Conservation (phyloP, 2,329 filamentous ascomycete species). For the Paraconiothyrium sp. region DNA sequence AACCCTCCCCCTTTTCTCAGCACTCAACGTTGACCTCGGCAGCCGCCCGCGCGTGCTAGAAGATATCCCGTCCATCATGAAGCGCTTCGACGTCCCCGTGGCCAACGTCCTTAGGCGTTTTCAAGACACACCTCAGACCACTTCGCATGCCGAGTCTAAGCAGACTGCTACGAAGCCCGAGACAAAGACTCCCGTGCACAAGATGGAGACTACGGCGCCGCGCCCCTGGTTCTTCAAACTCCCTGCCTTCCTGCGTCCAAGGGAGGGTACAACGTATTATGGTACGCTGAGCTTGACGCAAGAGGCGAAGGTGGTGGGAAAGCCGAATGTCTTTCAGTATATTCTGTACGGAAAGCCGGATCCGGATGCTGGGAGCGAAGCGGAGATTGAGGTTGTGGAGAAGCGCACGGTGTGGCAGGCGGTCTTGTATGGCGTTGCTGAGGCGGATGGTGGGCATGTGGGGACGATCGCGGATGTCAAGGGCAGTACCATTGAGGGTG, state of each 20-base stretch:
- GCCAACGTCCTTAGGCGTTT: neutral
- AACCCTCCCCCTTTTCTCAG: neutral
- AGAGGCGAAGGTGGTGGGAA: constrained; percentile 10
- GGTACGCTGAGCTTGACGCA: neutral
- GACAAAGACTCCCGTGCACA: neutral
- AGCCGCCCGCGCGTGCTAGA: neutral
- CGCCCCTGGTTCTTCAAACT: constrained; percentile 26
- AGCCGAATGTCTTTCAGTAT: constrained; percentile 20
- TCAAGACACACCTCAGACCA: too few relatives aligned
- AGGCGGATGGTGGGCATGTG: constrained; percentile 13
- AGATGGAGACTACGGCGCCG: neutral
- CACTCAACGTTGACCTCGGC: neutral
- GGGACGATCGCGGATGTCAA: neutral
- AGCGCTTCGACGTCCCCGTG: neutral
- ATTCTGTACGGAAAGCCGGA: constrained; percentile 27
- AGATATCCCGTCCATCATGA: neutral
- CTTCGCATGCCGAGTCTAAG: neutral
- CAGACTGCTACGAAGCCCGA: neutral
- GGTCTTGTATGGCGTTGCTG: constrained; percentile 25
- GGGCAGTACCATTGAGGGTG: neutral
- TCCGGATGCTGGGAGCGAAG: constrained; percentile 3
- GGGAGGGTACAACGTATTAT: constrained; percentile 25
- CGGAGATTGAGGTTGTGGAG: neutral
- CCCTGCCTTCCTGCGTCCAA: constrained; percentile 20
- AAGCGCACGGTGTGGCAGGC: constrained; percentile 12